Evolutionary conservation across 1,284 basidiomycete species (phyloP).

Genomic region (Leccinum pachyderme): DNA sequence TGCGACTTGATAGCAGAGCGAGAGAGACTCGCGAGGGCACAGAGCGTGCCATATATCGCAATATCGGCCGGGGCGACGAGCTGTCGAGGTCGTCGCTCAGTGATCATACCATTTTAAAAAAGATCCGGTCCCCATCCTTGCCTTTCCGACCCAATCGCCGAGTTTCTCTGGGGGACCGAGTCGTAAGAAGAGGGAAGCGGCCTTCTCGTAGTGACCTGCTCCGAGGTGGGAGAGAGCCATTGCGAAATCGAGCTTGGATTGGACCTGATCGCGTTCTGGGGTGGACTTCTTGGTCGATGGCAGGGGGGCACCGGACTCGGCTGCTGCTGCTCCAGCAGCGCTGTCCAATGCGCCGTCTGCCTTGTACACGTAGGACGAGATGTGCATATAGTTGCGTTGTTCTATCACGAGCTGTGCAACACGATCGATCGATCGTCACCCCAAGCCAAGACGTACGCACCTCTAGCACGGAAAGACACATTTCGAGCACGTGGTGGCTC

Average conservation of each 20-base stretch:
- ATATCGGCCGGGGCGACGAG: slow-evolving; percentile 77
- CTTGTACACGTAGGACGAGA: slow-evolving; percentile 87
- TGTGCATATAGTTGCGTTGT: slow-evolving; percentile 78
- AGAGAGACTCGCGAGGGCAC: slow-evolving; percentile 73
- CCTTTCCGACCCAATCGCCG: slow-evolving; percentile 71
- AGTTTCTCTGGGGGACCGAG: slow-evolving; percentile 63
- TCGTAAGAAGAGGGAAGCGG: slow-evolving; percentile 67
- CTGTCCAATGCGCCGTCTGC: slow-evolving; percentile 84
- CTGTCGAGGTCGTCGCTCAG: slow-evolving; percentile 35
- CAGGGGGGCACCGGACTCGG: slow-evolving; percentile 20
- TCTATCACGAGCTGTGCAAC: slow-evolving; percentile 69
- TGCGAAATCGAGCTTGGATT: slow-evolving; percentile 78
- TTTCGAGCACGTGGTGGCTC: slow-evolving; percentile 81
- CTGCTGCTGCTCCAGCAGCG: slow-evolving; percentile 31
- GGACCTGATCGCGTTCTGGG: slow-evolving; percentile 60
- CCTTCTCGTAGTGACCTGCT: slow-evolving; percentile 70
- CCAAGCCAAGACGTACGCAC: slow-evolving; percentile 34
- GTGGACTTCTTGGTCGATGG: slow-evolving; percentile 43
- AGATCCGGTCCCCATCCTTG: slow-evolving; percentile 1
- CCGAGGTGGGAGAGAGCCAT: slow-evolving; percentile 72
- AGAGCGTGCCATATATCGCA: slow-evolving; percentile 79
- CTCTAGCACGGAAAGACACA: slow-evolving; percentile 80
- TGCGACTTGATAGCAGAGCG: slow-evolving; percentile 67
- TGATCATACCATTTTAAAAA: neutral
- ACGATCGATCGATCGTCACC: neutral